Evolutionary conservation across 306 rosid species (phyloP).

Genomic region (Ceratonia siliqua): DNA sequence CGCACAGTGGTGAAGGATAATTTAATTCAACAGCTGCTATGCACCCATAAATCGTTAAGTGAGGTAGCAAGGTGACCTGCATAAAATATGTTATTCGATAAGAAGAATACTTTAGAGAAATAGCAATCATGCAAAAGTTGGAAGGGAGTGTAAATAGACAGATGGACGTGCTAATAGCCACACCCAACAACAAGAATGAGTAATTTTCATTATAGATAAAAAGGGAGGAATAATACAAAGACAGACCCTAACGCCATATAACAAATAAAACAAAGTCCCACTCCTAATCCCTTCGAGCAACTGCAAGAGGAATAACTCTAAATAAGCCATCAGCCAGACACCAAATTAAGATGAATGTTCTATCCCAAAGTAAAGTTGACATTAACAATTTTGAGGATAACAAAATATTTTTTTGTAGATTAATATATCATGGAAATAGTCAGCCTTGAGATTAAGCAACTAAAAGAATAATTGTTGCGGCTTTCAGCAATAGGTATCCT

Average conservation of each 20-base stretch:
- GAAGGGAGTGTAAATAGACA: background rate
- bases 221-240: background rate
- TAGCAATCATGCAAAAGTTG: background rate
- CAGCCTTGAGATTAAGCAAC: background rate
- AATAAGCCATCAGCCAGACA: background rate
- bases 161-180: constrained; percentile 3
- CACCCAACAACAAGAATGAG: background rate
- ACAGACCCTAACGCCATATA: background rate
- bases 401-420: background rate
- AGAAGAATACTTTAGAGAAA: background rate
- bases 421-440: background rate
- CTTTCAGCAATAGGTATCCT: background rate
- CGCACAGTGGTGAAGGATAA: background rate
- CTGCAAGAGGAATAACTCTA: background rate
- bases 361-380: background rate
- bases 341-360: background rate
- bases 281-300: background rate
- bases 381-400: background rate
- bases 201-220: background rate
- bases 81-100: background rate
- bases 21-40: background rate
- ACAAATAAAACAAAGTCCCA: background rate
- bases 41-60: background rate
- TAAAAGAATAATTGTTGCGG: background rate
- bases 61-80: background rate